Conservation (phyloP, 306 rosid genomes). For the Gynostemma pentaphyllum region DNA sequence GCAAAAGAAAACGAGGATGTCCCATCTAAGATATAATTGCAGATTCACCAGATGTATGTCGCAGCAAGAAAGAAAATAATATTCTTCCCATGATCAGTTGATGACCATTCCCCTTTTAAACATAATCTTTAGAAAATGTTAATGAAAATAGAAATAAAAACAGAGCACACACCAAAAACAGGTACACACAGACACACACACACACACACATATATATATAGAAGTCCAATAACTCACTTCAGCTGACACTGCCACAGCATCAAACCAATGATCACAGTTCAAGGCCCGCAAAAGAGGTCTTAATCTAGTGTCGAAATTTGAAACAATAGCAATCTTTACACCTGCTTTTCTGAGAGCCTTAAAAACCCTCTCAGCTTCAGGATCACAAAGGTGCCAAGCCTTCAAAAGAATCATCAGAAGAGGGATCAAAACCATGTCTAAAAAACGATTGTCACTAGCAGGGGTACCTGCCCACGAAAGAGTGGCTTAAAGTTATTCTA, state of each 20-base stretch:
- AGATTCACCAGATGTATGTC: too few relatives aligned
- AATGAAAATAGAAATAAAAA: neutral
- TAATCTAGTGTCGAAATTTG: conserved; percentile 87
- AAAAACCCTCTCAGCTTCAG: conserved; percentile 64
- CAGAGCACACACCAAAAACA: neutral
- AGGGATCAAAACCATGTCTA: conserved; percentile 7
- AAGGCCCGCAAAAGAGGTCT: conserved; percentile 71
- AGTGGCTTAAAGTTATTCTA: conserved; percentile 2
- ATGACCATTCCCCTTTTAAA: neutral
- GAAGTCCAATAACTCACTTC: conserved; percentile 39
- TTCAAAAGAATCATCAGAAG: conserved; percentile 17
- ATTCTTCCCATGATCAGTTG: neutral
- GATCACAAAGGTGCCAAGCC: conserved; percentile 98
- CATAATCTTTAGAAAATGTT: too few relatives aligned
- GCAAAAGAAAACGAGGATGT: too few relatives aligned
- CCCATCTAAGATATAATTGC: too few relatives aligned
- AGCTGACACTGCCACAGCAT: conserved; percentile 95
- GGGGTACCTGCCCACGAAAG: neutral
- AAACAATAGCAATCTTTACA: conserved; percentile 75
- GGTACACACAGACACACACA: too few relatives aligned
- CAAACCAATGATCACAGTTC: conserved; percentile 87
- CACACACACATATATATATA: too few relatives aligned
- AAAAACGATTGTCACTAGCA: neutral
- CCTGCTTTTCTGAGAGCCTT: conserved; percentile 61
- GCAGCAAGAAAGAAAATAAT: conserved; percentile 7